Conservation (phyloP, 495 filamentous ascomycete species). For the Talaromyces adpressus region DNA sequence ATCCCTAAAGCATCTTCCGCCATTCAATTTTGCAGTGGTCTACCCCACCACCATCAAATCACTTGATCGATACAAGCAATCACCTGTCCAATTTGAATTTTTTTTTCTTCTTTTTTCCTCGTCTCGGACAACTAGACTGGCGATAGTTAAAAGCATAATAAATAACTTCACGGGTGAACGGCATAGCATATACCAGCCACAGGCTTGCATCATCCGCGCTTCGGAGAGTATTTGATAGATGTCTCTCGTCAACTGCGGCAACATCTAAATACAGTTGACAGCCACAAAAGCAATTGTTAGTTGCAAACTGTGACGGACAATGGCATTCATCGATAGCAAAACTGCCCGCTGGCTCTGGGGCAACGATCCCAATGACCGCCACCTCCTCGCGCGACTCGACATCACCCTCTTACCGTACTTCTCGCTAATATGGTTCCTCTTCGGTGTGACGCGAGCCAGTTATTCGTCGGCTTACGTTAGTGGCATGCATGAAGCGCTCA, state of each 20-base stretch:
- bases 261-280: background rate
- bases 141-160: background rate
- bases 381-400: conserved; percentile 23
- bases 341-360: conserved; percentile 26
- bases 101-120: background rate
- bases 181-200: background rate
- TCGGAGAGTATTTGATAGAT: background rate
- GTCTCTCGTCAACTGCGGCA: background rate
- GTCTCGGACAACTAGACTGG: background rate
- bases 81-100: background rate
- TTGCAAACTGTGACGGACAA: background rate
- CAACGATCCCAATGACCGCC: conserved; percentile 19
- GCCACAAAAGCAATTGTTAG: background rate
- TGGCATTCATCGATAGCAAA: conserved; percentile 11
- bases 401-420: conserved; percentile 28
- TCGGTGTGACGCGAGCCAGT: conserved; percentile 28
- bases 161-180: background rate
- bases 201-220: background rate
- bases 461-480: conserved; percentile 33
- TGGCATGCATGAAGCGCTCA: conserved; percentile 28
- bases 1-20: background rate
- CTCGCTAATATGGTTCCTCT: conserved; percentile 30
- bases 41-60: background rate
- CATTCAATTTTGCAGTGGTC: background rate
- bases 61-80: background rate